A percentile compares a stretch with the other conserved stretches of the same genome.
Evolutionary conservation across 2,329 filamentous ascomycete species (phyloP).

Genomic region (Aspergillus sp.): DNA sequence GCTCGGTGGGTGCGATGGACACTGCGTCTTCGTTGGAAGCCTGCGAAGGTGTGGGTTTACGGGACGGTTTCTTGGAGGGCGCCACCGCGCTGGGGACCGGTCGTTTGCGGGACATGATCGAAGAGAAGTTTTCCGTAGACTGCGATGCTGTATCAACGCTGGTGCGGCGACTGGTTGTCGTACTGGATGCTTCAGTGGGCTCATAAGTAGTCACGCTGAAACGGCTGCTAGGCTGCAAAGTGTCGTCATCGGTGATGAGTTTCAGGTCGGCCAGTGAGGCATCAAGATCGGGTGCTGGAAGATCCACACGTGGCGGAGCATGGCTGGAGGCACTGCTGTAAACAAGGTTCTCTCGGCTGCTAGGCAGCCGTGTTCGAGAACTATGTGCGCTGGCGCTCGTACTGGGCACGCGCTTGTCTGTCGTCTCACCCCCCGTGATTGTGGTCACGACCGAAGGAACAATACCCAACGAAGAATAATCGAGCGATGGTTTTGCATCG

Average conservation of each 20-base stretch:
- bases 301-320: conserved; percentile 23
- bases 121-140: conserved; percentile 29
- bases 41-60: conserved; percentile 45
- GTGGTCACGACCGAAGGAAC: conserved; percentile 33
- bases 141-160: conserved; percentile 33
- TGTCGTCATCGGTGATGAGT: conserved; percentile 30
- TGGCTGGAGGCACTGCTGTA: conserved; percentile 10
- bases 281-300: conserved; percentile 30
- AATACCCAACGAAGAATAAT: conserved; percentile 26
- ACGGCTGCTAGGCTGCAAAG: conserved; percentile 57
- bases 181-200: conserved; percentile 50
- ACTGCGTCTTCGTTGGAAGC: conserved; percentile 19
- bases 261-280: conserved; percentile 35
- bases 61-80: conserved; percentile 35
- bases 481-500: conserved; percentile 32
- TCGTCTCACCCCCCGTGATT: conserved; percentile 29
- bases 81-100: conserved; percentile 33
- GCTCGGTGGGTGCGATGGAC: conserved; percentile 59
- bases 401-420: background rate
- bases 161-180: conserved; percentile 37
- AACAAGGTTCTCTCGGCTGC: conserved; percentile 2
- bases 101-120: conserved; percentile 43
- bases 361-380: conserved; percentile 25
- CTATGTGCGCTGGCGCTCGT: conserved; percentile 16
- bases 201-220: conserved; percentile 66